phyloP scores from a whole-genome alignment of 345 rosid genomes.

The Kernera saxatilis region DNA sequence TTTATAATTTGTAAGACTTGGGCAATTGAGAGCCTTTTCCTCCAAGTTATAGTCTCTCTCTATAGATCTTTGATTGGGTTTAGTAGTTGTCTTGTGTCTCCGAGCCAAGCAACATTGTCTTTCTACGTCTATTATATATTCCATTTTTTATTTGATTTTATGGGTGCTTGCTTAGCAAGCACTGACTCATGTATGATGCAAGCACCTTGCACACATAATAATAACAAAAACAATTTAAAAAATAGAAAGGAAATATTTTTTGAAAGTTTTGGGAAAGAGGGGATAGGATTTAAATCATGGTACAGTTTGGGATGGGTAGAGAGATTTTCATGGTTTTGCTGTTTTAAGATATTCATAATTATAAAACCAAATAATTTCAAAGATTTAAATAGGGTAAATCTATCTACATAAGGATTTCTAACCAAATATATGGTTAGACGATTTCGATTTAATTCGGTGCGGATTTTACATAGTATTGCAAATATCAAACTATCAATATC shows the following conservation, averaged over 20 bases:
- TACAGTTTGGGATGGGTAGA: background rate
- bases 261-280: constrained; percentile 3
- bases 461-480: background rate
- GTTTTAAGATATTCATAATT: background rate
- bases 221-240: background rate
- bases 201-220: constrained; percentile 31
- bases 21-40: constrained; percentile 33
- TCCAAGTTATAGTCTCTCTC: constrained; percentile 25
- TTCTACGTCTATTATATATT: constrained; percentile 14
- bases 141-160: background rate
- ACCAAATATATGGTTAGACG: background rate
- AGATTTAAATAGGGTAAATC: background rate
- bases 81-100: constrained; percentile 54
- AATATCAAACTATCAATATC: background rate
- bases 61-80: constrained; percentile 35
- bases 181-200: constrained; percentile 71
- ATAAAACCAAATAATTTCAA: background rate
- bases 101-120: constrained; percentile 33
- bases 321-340: background rate
- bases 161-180: constrained; percentile 77
- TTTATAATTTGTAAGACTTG: background rate
- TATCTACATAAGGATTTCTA: background rate
- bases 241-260: background rate
- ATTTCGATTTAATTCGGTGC: background rate
- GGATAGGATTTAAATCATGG: background rate